Conservation (phyloP, 805 yeast species). For the Saturnispora saitoi region DNA sequence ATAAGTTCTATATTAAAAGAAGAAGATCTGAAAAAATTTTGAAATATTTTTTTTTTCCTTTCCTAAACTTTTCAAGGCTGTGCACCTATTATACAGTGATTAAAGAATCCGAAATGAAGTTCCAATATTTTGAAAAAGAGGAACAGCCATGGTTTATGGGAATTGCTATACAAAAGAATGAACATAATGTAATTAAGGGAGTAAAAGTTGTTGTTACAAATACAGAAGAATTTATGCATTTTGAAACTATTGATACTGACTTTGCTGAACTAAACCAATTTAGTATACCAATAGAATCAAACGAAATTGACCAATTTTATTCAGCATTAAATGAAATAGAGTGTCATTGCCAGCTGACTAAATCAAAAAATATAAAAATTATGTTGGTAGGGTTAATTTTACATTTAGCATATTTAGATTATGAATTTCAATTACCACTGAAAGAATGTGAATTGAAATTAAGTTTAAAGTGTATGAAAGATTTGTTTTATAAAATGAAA, state of each 20-base stretch:
- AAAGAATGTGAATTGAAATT: not conserved
- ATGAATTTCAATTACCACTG: not conserved
- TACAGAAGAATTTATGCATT: not conserved
- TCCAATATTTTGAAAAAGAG: not conserved
- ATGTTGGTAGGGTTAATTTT: not conserved
- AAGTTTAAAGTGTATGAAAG: not conserved
- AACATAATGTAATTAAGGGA: too few relatives aligned
- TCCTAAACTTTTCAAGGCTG: not conserved
- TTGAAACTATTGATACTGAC: not conserved
- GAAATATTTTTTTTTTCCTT: not conserved
- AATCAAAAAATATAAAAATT: not conserved
- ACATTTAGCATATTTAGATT: not conserved
- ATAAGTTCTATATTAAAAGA: not conserved
- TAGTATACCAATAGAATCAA: not conserved
- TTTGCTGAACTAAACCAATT: not conserved
- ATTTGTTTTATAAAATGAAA: not conserved
- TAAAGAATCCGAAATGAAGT: not conserved
- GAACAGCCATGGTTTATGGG: not conserved
- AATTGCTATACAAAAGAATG: not conserved
- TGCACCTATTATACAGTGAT: not conserved
- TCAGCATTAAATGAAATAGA: not conserved
- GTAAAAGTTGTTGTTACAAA: not conserved
- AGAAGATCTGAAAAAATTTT: not conserved
- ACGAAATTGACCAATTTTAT: not conserved
- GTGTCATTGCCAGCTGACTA: not conserved